These are phyloP conservation scores for Apiospora kogelbergensis DNA, from an alignment of 2,329 filamentous ascomycete genomes.

Conservation along the genomic window DNA sequence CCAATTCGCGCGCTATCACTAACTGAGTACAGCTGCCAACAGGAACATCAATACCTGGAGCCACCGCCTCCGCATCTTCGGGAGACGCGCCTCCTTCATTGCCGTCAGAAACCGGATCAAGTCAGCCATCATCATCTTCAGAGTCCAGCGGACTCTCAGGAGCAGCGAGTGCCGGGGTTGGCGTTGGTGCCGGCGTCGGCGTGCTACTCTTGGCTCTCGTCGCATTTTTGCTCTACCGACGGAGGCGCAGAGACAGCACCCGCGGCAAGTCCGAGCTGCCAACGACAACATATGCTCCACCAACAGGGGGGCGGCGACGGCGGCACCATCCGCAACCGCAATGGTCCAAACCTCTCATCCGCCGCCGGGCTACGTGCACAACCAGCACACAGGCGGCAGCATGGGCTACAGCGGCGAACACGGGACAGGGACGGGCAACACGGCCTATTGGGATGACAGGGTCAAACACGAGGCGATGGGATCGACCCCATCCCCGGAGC, in stretches of 20 bases:
- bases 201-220: constrained; percentile 13
- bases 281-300: neutral
- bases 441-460: neutral
- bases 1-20: neutral
- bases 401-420: neutral
- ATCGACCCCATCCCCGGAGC: neutral
- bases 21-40: neutral
- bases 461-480: neutral
- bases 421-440: neutral
- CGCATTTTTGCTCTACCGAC: constrained; percentile 15
- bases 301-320: neutral
- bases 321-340: neutral
- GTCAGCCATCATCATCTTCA: neutral
- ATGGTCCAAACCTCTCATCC: neutral
- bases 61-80: neutral
- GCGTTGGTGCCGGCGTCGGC: constrained; percentile 17
- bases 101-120: neutral
- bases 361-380: neutral
- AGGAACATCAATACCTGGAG: neutral
- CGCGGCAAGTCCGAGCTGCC: neutral
- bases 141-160: constrained; percentile 11
- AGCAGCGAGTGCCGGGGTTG: constrained; percentile 17
- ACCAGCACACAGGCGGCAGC: neutral
- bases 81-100: neutral
- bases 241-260: neutral